These are phyloP conservation scores for Aspergillus asperescens DNA, from an alignment of 495 filamentous ascomycete genomes.

Conservation along the genomic window DNA sequence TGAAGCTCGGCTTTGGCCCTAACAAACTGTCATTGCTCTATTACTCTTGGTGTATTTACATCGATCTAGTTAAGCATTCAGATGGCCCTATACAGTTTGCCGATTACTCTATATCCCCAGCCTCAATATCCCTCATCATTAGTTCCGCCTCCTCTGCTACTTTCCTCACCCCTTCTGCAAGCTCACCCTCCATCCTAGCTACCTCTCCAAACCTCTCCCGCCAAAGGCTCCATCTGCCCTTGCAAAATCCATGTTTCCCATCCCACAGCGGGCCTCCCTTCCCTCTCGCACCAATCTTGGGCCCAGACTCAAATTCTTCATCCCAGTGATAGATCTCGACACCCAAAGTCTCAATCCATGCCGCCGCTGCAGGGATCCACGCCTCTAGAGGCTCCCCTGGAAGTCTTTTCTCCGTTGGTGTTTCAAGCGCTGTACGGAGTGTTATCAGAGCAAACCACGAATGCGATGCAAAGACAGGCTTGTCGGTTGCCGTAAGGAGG, in stretches of 20 bases:
- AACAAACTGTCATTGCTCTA: neutral
- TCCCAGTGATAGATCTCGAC: constrained; percentile 9
- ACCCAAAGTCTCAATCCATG: constrained; percentile 13
- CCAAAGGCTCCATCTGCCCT: constrained; percentile 17
- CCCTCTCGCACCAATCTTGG: neutral
- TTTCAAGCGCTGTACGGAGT: constrained; percentile 4
- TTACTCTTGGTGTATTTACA: neutral
- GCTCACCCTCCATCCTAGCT: neutral
- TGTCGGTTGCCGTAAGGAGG: constrained; percentile 8
- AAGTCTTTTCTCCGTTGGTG: neutral
- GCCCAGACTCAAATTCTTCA: constrained; percentile 2
- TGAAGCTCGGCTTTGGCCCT: neutral
- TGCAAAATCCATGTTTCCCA: constrained; percentile 16
- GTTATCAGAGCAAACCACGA: constrained; percentile 12
- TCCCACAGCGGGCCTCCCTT: constrained; percentile 16
- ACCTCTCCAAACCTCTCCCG: constrained; percentile 14
- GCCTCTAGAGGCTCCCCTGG: neutral
- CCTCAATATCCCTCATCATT: constrained; percentile 15
- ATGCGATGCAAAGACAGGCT: neutral
- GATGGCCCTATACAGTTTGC: neutral
- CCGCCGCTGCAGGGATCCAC: constrained; percentile 5
- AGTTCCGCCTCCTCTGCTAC: constrained; percentile 2
- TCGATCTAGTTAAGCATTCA: neutral
- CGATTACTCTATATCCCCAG: neutral
- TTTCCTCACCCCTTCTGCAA: neutral